A percentile compares a stretch with the other conserved stretches of the same genome.
These are phyloP conservation scores for Zostera marina DNA, from an alignment of 116 monocot genomes.

Conservation along the genomic window DNA sequence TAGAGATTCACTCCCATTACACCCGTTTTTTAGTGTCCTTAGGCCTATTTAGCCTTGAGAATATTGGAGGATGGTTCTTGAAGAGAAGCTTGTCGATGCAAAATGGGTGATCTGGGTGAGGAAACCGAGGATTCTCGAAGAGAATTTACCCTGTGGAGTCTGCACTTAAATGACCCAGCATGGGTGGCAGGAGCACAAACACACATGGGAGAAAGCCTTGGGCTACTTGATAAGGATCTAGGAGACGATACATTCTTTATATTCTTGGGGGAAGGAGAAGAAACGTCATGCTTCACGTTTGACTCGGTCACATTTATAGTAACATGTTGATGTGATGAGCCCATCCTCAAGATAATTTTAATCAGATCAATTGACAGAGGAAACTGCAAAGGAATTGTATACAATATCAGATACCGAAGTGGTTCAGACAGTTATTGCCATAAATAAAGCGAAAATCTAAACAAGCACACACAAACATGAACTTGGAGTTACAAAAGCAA, in stretches of 20 bases:
- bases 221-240: background rate
- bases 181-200: constrained; percentile 27
- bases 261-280: constrained; percentile 4
- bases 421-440: background rate
- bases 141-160: constrained; percentile 22
- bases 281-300: background rate
- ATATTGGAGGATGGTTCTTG: constrained; percentile 8
- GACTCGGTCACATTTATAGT: background rate
- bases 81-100: constrained; percentile 2
- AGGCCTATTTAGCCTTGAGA: constrained; percentile 11
- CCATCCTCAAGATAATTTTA: background rate
- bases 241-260: constrained; percentile 2
- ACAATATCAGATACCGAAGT: background rate
- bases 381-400: constrained; percentile 1
- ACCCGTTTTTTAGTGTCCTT: constrained; percentile 1
- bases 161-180: constrained; percentile 31
- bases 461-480: background rate
- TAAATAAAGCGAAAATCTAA: background rate
- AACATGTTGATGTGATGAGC: constrained; percentile 1
- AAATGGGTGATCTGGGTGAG: constrained; percentile 3
- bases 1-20: background rate
- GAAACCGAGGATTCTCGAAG: constrained; percentile 2
- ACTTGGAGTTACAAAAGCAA: background rate
- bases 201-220: constrained; percentile 2
- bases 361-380: background rate